Evolutionary conservation across 2,329 filamentous ascomycete species (phyloP).

Genomic region (Ophiognomonia clavigignenti-juglandacearum): DNA sequence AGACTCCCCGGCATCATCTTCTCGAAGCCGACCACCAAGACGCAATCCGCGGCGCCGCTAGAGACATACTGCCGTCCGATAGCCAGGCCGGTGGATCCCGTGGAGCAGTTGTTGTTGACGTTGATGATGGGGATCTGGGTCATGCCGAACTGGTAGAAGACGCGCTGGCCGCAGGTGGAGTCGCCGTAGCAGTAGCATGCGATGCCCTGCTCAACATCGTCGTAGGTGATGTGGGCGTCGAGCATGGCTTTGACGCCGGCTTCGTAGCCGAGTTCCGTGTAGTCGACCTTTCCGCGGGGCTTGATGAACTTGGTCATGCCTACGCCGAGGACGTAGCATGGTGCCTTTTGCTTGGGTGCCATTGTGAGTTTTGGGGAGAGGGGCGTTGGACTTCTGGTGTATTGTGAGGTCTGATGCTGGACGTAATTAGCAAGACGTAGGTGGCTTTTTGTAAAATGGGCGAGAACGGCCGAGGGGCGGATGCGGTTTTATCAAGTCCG

Average conservation of each 20-base stretch:
- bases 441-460: too few species aligned
- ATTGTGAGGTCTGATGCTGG: too few species aligned
- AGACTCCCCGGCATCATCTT: slow-evolving; percentile 96
- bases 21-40: slow-evolving; percentile 92
- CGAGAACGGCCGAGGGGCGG: too few species aligned
- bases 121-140: slow-evolving; percentile 95
- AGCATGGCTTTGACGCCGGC: slow-evolving; percentile 83
- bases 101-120: slow-evolving; percentile 98
- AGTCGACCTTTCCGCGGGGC: slow-evolving; percentile 88
- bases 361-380: slow-evolving; percentile 28
- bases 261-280: slow-evolving; percentile 90
- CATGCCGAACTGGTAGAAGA: slow-evolving; percentile 99
- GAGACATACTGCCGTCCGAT: slow-evolving; percentile 78
- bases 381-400: too few species aligned
- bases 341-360: slow-evolving; percentile 45
- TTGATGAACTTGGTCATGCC: slow-evolving; percentile 99
- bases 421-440: too few species aligned
- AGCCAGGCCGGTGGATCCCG: slow-evolving; percentile 84
- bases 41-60: slow-evolving; percentile 77
- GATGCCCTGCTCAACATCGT: slow-evolving; percentile 89
- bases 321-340: slow-evolving; percentile 86
- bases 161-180: slow-evolving; percentile 88
- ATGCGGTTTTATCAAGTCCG: too few species aligned
- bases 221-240: slow-evolving; percentile 88
- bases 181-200: slow-evolving; percentile 99